Percentiles rank a stretch among this genome's conserved stretches.
Evolutionary conservation across 1,284 basidiomycete genomes (phyloP).

Genomic region (Microbotryum silenes-acaulis): DNA sequence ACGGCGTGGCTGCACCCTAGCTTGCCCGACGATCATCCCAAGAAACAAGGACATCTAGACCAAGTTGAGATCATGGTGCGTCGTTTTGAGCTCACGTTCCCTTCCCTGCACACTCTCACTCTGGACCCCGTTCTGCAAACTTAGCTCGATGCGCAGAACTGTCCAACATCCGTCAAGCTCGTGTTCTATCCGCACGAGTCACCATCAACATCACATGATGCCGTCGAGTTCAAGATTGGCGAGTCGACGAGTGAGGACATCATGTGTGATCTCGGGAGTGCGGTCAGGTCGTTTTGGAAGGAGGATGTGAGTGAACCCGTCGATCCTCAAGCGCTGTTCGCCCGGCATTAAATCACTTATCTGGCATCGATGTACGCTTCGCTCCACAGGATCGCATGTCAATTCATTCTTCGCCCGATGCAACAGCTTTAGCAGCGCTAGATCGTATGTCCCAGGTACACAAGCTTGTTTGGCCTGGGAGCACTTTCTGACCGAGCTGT

Average conservation of each 20-base stretch:
- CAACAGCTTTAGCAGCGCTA: too few species aligned
- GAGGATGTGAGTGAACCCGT: conserved; percentile 32
- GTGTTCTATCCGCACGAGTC: conserved; percentile 6
- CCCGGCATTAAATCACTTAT: not conserved
- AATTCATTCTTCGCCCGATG: conserved; percentile 16
- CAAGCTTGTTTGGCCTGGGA: not conserved
- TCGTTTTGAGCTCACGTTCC: not conserved
- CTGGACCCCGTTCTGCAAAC: too few species aligned
- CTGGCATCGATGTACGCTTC: not conserved
- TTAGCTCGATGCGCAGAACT: conserved; percentile 9
- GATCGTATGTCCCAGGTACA: too few species aligned
- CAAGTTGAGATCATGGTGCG: conserved; percentile 21
- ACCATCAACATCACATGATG: not conserved
- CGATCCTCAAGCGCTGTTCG: not conserved
- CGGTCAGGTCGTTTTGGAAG: conserved; percentile 35
- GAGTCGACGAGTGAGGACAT: conserved; percentile 35
- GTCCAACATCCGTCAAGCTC: not conserved
- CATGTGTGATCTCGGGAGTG: conserved; percentile 33
- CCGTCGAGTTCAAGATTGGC: conserved; percentile 16
- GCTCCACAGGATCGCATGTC: conserved; percentile 32
- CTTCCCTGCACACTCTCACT: not conserved
- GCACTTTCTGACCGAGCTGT: too few species aligned
- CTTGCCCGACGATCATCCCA: conserved; percentile 9
- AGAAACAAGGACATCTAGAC: conserved; percentile 18
- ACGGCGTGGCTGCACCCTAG: conserved; percentile 27